Base-by-base conservation (phyloP, 2,329 filamentous ascomycete species). In the Calonectria fujianensis region DNA sequence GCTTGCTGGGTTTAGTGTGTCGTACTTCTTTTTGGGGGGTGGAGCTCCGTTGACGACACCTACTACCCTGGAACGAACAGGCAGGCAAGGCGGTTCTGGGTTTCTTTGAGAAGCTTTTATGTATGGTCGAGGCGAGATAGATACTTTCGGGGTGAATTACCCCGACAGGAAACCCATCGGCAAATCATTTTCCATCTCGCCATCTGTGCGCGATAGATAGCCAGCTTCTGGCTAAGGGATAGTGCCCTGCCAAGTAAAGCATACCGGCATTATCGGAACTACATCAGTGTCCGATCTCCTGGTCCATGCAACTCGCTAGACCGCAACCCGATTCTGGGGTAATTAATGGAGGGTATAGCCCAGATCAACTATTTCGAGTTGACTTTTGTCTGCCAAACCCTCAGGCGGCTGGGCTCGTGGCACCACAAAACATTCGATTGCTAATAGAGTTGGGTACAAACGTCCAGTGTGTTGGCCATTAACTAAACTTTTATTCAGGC, bases 401-500 rank as follows among this genome's bases (percentile, higher is more conserved):
- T 63, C 24, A 41, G 20, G 18, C 27, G 35, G 31, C 57, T 13
- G 10, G 24, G 57, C 41, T 63, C 24, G 20, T 63, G 32, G 57
- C 14, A 41, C 35, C 57, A 41, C 18, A 1, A 24, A 31, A 39
- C 57, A 27, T 41, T 14, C 16, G 24, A 63, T 63, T 63, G 57
- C 57, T 29, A 63, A 63, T 63, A 63, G 57, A 63, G 45, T 51
- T 67, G 41, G 41, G 24, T 14, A 20, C 9, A 24, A 20, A n/a
- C 35, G 27, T 27, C 13, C 35, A 51, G 27, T 29, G 31, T 51
- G 9, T 67, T 59, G 16, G 16, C 41, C 54, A 64, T 73, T 64
- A 54, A 45, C 67, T 39, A 51, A 37, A 48, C 41, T 45, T 69
- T 73, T 35, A 69, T 63, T 69, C 32, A 52, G 64, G 35, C 35